These are phyloP conservation scores for Hibiscus tridactylites DNA, from an alignment of 345 rosid genomes.

Conservation along the genomic window DNA sequence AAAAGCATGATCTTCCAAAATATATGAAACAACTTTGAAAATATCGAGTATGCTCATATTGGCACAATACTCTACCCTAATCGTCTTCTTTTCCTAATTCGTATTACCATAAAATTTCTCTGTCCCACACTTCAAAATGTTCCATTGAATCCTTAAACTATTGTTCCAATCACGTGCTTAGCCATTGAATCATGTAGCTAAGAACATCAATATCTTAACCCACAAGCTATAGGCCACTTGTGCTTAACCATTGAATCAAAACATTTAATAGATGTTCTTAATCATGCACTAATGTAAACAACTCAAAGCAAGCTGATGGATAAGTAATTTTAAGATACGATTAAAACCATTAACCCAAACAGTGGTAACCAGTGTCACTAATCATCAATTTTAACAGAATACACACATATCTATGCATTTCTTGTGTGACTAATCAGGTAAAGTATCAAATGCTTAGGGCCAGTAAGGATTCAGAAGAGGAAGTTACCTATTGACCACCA, in stretches of 20 bases:
- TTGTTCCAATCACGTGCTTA: too few relatives aligned
- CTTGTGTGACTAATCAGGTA: slow-evolving; percentile 19
- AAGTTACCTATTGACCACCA: slow-evolving; percentile 38
- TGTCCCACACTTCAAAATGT: too few relatives aligned
- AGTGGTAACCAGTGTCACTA: neutral
- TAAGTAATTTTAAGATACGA: neutral
- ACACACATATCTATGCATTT: slow-evolving; percentile 15
- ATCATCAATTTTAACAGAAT: slow-evolving; percentile 12
- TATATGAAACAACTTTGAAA: too few relatives aligned
- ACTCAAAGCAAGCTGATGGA: neutral
- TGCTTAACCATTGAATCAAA: neutral
- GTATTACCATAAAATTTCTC: too few relatives aligned
- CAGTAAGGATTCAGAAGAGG: slow-evolving; percentile 28
- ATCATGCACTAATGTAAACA: neutral
- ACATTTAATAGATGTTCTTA: neutral
- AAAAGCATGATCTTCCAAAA: too few relatives aligned
- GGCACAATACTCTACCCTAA: too few relatives aligned
- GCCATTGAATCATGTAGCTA: too few relatives aligned
- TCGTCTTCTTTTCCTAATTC: too few relatives aligned
- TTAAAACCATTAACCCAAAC: slow-evolving; percentile 1
- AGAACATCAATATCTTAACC: neutral
- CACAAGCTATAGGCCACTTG: neutral
- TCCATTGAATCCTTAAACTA: too few relatives aligned
- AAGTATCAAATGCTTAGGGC: slow-evolving; percentile 28
- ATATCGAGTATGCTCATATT: too few relatives aligned